Base-by-base conservation (phyloP, 805 yeast genomes). In the Kluyveromyces siamensis region DNA sequence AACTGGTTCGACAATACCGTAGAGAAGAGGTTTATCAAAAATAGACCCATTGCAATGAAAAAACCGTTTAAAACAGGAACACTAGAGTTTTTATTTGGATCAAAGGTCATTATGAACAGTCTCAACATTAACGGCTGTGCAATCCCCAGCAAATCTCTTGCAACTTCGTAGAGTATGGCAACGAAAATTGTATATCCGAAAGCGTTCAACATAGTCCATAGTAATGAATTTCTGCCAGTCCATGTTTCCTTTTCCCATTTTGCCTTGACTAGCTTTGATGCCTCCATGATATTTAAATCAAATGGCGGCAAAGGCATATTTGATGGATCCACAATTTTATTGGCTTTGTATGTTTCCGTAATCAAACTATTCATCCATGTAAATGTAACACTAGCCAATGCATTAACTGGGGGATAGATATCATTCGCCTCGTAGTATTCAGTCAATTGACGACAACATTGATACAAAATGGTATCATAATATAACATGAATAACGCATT, bases 1-100 rank as follows among this genome's bases (percentile, higher is more conserved):
- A 82, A 85, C 63, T 84, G 87, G 62, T 87, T 91, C 53, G 76
- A 75, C 16, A 84, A 65, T 2, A 76, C 70, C 0, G 93, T 82
- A 48, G 82, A 80, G 2, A 76, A 21, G 10, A 87, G 59, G 0
- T 88, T 80, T 6, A 79, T 74, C 4, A 69, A 50, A 59, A 88
- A 84, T 80, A 89, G 79, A 2, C 75, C 73, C 13, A 76, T 30
- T 0, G 91, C 81, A 48, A 88, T 74, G 48, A 79, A 65, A 40
- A 80, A 66, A 8, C 96, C 95, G 49, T 76, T 70, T 11, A 81
- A 63, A 17, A 79, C 57, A 2, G 83, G 81, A 8, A 76, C 72
- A 1, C 57, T 47, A 2, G 50, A 38, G 9, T 56, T 57, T 14
- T 52, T 49, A 18, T 60, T 59, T 2, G 52, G 55, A 37, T 66